Base-by-base conservation (phyloP, 2,329 filamentous ascomycete genomes). In the Aspergillus persii region DNA sequence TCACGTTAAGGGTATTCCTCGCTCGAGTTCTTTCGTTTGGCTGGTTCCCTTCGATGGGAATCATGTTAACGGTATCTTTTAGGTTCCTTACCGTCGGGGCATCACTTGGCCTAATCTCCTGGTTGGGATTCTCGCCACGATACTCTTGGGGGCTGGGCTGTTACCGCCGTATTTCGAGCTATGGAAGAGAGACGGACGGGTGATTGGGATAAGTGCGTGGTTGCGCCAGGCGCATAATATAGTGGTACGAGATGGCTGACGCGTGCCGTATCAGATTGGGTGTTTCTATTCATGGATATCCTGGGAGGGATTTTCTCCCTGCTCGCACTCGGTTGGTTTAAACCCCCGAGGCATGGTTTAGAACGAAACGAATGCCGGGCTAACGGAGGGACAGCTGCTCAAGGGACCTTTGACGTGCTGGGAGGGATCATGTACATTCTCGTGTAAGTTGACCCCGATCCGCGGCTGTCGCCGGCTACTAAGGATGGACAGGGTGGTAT, bases 261-360 rank as follows among this genome's bases (percentile, higher is more conserved):
- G 26, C 54, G 57, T 27, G 39, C 51, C 46, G 26, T 53, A 26
- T 4, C 53, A 80, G 80, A 81, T 62, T 83, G 81, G 68, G 72
- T 84, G 12, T 89, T 89, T 63, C 71, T 89, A 3, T 73, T 75
- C 0, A 84, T 88, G 64, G 86, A 89, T 66, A 86, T 81, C 58
- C 64, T 79, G 1, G 86, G 86, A 2, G 86, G 85, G 0, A 79
- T 88, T 58, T 88, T 89, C 69, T 88, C 85, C 0, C 77, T 88
- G 26, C 81, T 88, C 78, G 84, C 86, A 1, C 71, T 88, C 8
- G 82, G 83, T 84, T 75, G 30, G 79, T 61, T 29, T 26, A 23
- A 30, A 30, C n/a, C 8, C 26, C 36, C 12, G 23, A 8, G 15
- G 5, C n/a, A 39, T 15, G 30, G 27, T 30, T n/a, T 18, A 41